Evolutionary conservation across 129 eudicot genomes (phyloP).

Genomic region (Arctium minus): DNA sequence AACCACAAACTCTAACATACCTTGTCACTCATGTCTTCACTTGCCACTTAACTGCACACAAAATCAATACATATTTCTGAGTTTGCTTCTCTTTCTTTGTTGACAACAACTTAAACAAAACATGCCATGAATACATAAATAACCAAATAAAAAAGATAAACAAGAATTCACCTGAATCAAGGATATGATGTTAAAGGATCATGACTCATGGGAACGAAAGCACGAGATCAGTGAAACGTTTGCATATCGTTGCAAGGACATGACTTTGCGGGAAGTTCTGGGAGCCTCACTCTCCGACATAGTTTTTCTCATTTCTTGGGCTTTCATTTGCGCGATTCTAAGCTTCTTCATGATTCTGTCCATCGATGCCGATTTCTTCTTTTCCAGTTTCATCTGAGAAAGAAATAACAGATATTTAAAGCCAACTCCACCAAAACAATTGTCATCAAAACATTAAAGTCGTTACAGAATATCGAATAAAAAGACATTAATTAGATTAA

Average conservation of each 20-base stretch:
- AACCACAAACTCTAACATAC: conserved; percentile 12
- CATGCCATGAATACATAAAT: neutral
- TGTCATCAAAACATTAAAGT: neutral
- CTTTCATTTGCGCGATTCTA: conserved; percentile 60
- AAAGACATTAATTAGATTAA: neutral
- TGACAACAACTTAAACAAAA: neutral
- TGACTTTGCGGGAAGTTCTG: conserved; percentile 22
- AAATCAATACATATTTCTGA: neutral
- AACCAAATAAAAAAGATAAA: neutral
- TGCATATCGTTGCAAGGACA: conserved; percentile 29
- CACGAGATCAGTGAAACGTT: conserved; percentile 42
- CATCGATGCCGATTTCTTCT: conserved; percentile 74
- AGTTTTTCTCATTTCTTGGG: conserved; percentile 58
- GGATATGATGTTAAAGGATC: neutral
- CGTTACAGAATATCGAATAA: neutral
- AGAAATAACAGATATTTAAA: neutral
- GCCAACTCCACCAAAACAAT: neutral
- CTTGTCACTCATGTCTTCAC: conserved; percentile 15
- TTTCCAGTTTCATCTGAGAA: conserved; percentile 78
- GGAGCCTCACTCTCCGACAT: conserved; percentile 31
- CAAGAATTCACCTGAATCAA: conserved; percentile 22
- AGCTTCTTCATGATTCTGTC: conserved; percentile 74
- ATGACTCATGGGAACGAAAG: conserved; percentile 31
- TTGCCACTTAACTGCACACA: conserved; percentile 8
- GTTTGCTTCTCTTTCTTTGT: neutral